Evolutionary conservation across 2,329 filamentous ascomycete genomes (phyloP).

Genomic region (Emergomyces orientalis): DNA sequence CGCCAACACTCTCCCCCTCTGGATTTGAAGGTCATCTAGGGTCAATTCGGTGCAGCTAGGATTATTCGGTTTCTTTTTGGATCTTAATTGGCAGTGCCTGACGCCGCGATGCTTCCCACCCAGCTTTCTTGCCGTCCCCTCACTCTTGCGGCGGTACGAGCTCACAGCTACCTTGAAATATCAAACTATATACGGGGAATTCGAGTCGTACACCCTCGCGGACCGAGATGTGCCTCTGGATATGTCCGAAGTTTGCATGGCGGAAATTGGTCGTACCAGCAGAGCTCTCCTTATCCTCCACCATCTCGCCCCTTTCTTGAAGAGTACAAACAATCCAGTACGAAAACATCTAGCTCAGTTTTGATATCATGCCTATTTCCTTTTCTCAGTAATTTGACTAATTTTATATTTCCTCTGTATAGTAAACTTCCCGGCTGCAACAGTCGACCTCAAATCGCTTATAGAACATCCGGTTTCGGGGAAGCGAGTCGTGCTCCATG

Average conservation of each 20-base stretch:
- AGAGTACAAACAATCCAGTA: slow-evolving; percentile 40
- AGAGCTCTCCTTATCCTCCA: slow-evolving; percentile 8
- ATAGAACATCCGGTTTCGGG: slow-evolving; percentile 24
- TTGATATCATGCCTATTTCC: not conserved
- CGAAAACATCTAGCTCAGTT: slow-evolving; percentile 15
- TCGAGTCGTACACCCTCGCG: not conserved
- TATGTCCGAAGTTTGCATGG: slow-evolving; percentile 8
- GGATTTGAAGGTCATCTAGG: not conserved
- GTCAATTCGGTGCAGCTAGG: not conserved
- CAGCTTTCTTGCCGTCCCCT: not conserved
- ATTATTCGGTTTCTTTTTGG: not conserved
- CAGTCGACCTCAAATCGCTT: slow-evolving; percentile 32
- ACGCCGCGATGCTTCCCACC: slow-evolving; percentile 20
- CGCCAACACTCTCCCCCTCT: not conserved
- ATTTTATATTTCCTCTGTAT: slow-evolving; percentile 5
- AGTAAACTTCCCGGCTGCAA: slow-evolving; percentile 42
- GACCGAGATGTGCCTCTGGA: slow-evolving; percentile 8
- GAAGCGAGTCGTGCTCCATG: slow-evolving; percentile 49
- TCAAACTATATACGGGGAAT: slow-evolving; percentile 28
- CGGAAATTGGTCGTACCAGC: slow-evolving; percentile 17
- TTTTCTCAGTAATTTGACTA: not conserved
- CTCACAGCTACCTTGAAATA: slow-evolving; percentile 31
- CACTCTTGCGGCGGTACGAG: slow-evolving; percentile 20
- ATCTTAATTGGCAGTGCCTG: not conserved
- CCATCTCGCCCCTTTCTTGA: slow-evolving; percentile 27